Conservation (phyloP, 2,329 filamentous ascomycete species). For the Diaporthe sp. region DNA sequence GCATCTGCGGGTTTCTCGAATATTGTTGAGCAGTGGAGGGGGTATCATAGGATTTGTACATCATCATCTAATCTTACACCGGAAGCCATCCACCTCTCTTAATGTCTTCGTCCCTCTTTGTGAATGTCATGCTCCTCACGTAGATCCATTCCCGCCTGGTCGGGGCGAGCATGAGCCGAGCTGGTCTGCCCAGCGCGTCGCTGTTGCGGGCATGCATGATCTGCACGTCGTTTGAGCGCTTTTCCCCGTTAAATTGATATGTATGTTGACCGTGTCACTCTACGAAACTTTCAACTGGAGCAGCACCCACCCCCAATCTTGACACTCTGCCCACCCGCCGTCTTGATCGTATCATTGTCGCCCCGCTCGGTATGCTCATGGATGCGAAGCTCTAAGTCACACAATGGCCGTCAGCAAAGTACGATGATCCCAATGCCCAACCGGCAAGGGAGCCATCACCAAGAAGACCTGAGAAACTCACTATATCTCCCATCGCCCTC, state of each 20-base stretch:
- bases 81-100: not conserved
- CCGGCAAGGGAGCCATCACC: too few species aligned
- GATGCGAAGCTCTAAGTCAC: slow-evolving; percentile 79
- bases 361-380: slow-evolving; percentile 92
- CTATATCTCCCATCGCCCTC: slow-evolving; percentile 68
- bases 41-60: slow-evolving; percentile 49
- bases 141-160: not conserved
- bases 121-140: not conserved
- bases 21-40: slow-evolving; percentile 39
- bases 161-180: not conserved
- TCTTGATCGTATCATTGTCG: slow-evolving; percentile 91
- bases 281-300: slow-evolving; percentile 21
- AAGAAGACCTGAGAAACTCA: too few species aligned
- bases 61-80: slow-evolving; percentile 36
- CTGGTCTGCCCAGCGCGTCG: not conserved
- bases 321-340: slow-evolving; percentile 56
- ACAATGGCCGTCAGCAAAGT: not conserved
- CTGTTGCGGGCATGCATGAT: not conserved
- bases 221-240: not conserved
- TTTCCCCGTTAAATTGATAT: too few species aligned
- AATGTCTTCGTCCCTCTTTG: not conserved
- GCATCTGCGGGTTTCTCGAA: not conserved
- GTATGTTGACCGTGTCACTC: not conserved
- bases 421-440: not conserved
- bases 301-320: slow-evolving; percentile 46